A percentile compares a stretch with the other conserved stretches of the same genome.
These are phyloP conservation scores for Priceomyces fermenticarens DNA, from an alignment of 805 yeast genomes.

Conservation along the genomic window DNA sequence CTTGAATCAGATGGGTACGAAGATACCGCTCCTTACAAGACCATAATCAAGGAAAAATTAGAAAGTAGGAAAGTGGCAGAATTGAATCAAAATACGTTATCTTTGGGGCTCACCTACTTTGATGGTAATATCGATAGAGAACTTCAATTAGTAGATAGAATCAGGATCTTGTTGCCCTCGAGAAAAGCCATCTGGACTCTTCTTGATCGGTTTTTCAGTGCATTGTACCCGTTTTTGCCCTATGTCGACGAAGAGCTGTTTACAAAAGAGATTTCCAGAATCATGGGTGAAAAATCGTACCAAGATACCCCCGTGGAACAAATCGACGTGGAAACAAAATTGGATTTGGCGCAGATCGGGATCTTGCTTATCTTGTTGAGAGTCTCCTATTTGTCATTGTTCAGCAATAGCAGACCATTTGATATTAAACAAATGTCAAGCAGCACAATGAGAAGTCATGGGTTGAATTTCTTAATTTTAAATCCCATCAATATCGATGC, in stretches of 20 bases:
- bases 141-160: constrained; percentile 11
- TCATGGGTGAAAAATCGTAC: constrained; percentile 37
- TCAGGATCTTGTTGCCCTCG: background rate
- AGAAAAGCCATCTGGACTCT: constrained; percentile 4
- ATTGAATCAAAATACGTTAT: constrained; percentile 17
- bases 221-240: constrained; percentile 59
- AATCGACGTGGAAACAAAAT: constrained; percentile 30
- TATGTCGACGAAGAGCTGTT: constrained; percentile 57
- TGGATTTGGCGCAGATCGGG: constrained; percentile 41
- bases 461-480: constrained; percentile 36
- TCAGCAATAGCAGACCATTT: constrained; percentile 25
- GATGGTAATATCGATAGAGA: constrained; percentile 30
- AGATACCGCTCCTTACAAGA: constrained; percentile 6
- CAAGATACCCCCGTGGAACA: constrained; percentile 15
- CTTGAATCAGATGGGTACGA: constrained; percentile 10
- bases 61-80: constrained; percentile 1
- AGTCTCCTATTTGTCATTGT: constrained; percentile 39
- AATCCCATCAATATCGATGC: constrained; percentile 46
- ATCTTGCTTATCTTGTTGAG: constrained; percentile 39
- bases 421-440: constrained; percentile 23
- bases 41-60: background rate
- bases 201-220: constrained; percentile 51
- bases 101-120: constrained; percentile 30
- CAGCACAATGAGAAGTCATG: constrained; percentile 10
- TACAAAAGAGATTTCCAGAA: constrained; percentile 32